Evolutionary conservation across 2,329 filamentous ascomycete species (phyloP), one percentile per base, ranked within the genome.

Genomic region (Stachybotrys chlorohalonatus): DNA sequence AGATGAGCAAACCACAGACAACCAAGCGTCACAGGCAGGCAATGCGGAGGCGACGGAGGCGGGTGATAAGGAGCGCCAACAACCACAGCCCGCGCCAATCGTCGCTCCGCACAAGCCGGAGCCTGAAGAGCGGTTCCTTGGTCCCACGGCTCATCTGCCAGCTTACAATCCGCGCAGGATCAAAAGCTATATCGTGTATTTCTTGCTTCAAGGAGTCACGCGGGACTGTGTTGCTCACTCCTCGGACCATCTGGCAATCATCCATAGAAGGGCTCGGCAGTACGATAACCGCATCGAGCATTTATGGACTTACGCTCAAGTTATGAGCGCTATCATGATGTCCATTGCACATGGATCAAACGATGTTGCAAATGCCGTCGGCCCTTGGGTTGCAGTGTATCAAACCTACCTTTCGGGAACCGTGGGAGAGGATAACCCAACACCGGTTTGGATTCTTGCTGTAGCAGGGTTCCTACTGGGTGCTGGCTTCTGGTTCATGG

Each of bases 261-360:
- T 48, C 24, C 31, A 24, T n/a, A 52, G 51, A 32, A 52, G n/a
- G 11, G 24, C 47, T 36, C 45, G 17, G 5, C 39, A 52, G 16
- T 76, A 75, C 56, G 74, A 75, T 58, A 71, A 73, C 55, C 65
- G 68, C 7, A 71, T 75, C 17, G 75, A 77, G 59, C 72, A 77
- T 62, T 64, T 74, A 55, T 77, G 70, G 69, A 74, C 73, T 2
- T 76, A 68, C 60, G 68, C 64, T 55, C 71, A 73, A 60, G 67
- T 73, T 8, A 60, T 64, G 54, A 66, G 65, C 4, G 69, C 71
- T 49, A 67, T 70, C 57, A 67, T 16, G 11, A 16, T 16, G n/a
- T 48, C 47, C 9, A 13, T 48, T 58, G 67, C 70, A 5, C 73
- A 75, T 62, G 72, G 72, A 36, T 66, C 69, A 46, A 74, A 74